phyloP scores from a whole-genome alignment of 805 yeast genomes.

The Ogataea glucozyma region DNA sequence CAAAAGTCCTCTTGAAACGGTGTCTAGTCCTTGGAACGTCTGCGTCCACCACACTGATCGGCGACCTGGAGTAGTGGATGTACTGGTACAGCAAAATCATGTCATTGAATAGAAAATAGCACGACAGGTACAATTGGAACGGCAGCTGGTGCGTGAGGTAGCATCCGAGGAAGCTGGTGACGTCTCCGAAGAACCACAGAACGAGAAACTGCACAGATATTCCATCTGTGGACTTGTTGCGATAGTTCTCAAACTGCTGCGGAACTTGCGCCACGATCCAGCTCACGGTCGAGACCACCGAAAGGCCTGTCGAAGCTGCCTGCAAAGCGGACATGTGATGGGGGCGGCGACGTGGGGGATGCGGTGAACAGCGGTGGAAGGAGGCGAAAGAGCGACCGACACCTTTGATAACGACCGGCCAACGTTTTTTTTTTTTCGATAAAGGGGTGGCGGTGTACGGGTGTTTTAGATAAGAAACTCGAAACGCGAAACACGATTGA shows the following conservation, averaged over 20 bases:
- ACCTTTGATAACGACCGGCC: neutral
- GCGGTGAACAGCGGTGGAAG: neutral
- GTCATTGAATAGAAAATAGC: constrained; percentile 76
- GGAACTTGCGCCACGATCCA: constrained; percentile 41
- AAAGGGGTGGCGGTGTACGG: neutral
- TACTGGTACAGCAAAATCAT: constrained; percentile 66
- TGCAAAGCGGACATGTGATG: neutral
- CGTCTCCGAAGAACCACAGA: constrained; percentile 38
- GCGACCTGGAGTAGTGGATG: constrained; percentile 71
- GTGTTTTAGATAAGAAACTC: too few relatives aligned
- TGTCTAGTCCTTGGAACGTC: neutral
- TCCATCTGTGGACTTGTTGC: constrained; percentile 34
- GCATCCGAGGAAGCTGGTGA: constrained; percentile 59
- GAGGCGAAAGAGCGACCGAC: neutral
- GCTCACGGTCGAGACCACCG: constrained; percentile 33
- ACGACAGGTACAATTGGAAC: constrained; percentile 74
- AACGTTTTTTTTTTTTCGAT: neutral
- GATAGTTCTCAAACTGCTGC: constrained; percentile 37
- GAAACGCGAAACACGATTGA: too few relatives aligned
- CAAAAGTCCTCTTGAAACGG: neutral
- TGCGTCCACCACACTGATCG: neutral
- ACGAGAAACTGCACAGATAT: constrained; percentile 33
- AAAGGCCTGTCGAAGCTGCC: constrained; percentile 23
- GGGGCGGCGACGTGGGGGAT: constrained; percentile 4
- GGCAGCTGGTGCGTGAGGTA: constrained; percentile 72